Evolutionary conservation across 176 grass and related monocot genomes (phyloP).

Genomic region (Musa acuminata): DNA sequence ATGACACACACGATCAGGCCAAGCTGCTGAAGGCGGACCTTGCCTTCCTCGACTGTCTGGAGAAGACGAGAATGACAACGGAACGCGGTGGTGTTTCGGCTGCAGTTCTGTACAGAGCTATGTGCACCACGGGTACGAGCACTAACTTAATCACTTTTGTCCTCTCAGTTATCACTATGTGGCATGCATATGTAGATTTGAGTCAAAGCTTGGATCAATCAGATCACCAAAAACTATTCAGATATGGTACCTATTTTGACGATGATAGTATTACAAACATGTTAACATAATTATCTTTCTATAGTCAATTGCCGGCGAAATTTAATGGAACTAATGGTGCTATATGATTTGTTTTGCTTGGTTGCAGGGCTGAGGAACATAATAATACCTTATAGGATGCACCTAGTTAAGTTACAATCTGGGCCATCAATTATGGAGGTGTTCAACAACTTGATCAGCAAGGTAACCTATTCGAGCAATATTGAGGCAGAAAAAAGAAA

Average conservation of each 20-base stretch:
- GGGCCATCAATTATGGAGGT: slow-evolving; percentile 41
- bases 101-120: slow-evolving; percentile 60
- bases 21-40: slow-evolving; percentile 85
- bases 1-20: slow-evolving; percentile 87
- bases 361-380: slow-evolving; percentile 72
- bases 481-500: slow-evolving; percentile 35
- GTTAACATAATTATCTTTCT: neutral
- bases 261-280: neutral
- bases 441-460: slow-evolving; percentile 54
- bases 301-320: neutral
- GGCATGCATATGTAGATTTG: neutral
- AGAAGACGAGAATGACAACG: slow-evolving; percentile 55
- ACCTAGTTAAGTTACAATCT: slow-evolving; percentile 65
- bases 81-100: slow-evolving; percentile 49
- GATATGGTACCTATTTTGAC: neutral
- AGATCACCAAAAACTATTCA: no score
- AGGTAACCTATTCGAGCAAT: slow-evolving; percentile 43
- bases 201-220: no score
- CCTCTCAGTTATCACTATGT: neutral
- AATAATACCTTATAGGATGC: slow-evolving; percentile 81
- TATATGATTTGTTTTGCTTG: neutral
- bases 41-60: slow-evolving; percentile 77
- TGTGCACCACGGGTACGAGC: slow-evolving; percentile 67
- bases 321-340: neutral
- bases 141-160: neutral